phyloP scores from a whole-genome alignment of 345 rosid species.

The Erodium maritimum region DNA sequence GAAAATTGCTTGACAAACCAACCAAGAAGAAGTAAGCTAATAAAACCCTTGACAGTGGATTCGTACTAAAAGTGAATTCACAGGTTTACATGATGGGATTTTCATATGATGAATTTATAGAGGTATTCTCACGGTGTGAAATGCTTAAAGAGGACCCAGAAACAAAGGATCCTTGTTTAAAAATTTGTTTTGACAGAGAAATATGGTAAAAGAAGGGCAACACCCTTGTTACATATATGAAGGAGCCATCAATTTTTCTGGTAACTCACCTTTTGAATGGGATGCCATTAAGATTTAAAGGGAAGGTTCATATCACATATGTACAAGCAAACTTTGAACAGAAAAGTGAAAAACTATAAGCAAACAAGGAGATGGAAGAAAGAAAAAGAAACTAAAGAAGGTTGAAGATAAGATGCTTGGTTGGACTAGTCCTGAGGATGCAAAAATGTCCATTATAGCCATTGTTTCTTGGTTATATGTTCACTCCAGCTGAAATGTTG shows the following conservation, averaged over 20 bases:
- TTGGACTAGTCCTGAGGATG: conserved; percentile 96
- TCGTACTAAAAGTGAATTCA: conserved; percentile 91
- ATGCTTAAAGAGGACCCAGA: conserved; percentile 95
- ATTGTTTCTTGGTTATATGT: conserved; percentile 86
- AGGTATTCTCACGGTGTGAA: conserved; percentile 92
- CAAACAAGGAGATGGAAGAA: conserved; percentile 68
- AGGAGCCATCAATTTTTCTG: conserved; percentile 95
- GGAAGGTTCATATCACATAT: conserved; percentile 66
- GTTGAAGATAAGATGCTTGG: conserved; percentile 91
- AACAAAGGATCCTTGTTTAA: conserved; percentile 74
- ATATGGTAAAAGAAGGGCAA: conserved; percentile 87
- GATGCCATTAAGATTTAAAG: conserved; percentile 68
- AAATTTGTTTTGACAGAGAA: conserved; percentile 76
- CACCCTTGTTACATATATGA: conserved; percentile 82
- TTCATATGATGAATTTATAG: conserved; percentile 89
- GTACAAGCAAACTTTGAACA: conserved; percentile 80
- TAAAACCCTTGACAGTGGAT: conserved; percentile 91
- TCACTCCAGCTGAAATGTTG: conserved; percentile 73
- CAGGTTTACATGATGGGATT: conserved; percentile 88
- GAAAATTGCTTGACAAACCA: conserved; percentile 49
- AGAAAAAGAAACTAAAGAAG: conserved; percentile 84
- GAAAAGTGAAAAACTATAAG: conserved; percentile 74
- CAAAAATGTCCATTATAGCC: conserved; percentile 63
- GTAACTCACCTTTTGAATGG: conserved; percentile 89
- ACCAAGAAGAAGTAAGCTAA: conserved; percentile 81